A percentile compares a stretch with the other conserved stretches of the same genome.
Evolutionary conservation across 345 rosid species (phyloP).

Genomic region (Euphorbia lathyris): DNA sequence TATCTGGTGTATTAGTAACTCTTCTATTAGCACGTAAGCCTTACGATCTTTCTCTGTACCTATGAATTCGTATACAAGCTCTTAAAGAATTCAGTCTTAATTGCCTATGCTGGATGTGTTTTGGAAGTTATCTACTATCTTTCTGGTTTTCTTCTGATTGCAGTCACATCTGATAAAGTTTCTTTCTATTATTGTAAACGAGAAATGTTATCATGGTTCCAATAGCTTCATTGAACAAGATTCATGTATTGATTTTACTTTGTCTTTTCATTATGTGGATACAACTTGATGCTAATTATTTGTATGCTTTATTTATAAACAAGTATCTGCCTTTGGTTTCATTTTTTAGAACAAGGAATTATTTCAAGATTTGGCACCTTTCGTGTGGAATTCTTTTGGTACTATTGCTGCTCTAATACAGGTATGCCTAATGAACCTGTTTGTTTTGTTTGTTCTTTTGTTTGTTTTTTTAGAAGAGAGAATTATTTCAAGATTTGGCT

Average conservation of each 20-base stretch:
- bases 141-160: background rate
- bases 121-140: background rate
- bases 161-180: background rate
- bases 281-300: conserved; percentile 25
- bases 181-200: background rate
- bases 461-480: conserved; percentile 61
- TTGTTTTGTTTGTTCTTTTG: conserved; percentile 26
- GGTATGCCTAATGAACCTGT: conserved; percentile 34
- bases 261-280: conserved; percentile 17
- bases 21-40: background rate
- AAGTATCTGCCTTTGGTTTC: conserved; percentile 28
- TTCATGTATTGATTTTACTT: conserved; percentile 6
- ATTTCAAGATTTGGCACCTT: conserved; percentile 37
- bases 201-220: background rate
- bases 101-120: background rate
- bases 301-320: conserved; percentile 31
- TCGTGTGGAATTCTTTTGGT: conserved; percentile 31
- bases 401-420: conserved; percentile 35
- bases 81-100: background rate
- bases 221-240: conserved; percentile 4
- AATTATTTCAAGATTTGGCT: conserved; percentile 93
- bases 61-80: background rate
- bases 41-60: background rate
- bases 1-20: background rate
- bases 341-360: conserved; percentile 33